Conservation (phyloP, 2,329 filamentous ascomycete genomes). For the Cytospora piceae region DNA sequence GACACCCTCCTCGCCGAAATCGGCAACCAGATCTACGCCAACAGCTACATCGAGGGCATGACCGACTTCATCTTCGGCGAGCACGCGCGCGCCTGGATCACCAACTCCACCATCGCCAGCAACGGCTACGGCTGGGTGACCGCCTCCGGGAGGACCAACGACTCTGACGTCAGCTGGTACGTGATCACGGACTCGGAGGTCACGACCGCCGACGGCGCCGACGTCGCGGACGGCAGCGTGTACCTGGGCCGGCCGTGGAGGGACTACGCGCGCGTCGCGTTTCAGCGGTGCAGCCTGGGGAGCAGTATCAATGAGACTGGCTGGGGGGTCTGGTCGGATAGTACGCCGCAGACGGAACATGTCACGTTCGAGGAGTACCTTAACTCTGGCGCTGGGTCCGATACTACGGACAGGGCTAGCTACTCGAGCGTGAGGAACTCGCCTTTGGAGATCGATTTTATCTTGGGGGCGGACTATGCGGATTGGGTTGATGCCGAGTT, state of each 20-base stretch:
- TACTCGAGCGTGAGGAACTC: conserved; percentile 46
- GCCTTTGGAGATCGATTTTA: conserved; percentile 41
- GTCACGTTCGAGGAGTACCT: conserved; percentile 57
- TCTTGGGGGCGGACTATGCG: conserved; percentile 4
- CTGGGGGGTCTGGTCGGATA: conserved; percentile 54
- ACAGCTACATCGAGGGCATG: conserved; percentile 57
- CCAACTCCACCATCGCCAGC: conserved; percentile 52
- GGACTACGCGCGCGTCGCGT: conserved; percentile 51
- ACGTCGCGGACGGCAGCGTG: conserved; percentile 45
- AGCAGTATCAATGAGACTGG: conserved; percentile 54
- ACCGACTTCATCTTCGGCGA: conserved; percentile 65
- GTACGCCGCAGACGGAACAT: conserved; percentile 48
- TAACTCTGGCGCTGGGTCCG: conserved; percentile 54
- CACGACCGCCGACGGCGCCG: conserved; percentile 42
- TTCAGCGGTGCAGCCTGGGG: conserved; percentile 51
- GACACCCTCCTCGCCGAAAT: conserved; percentile 56
- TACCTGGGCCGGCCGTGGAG: conserved; percentile 59
- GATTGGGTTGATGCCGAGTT: conserved; percentile 19
- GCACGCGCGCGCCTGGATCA: conserved; percentile 56
- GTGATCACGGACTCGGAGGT: conserved; percentile 58
- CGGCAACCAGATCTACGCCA: conserved; percentile 58
- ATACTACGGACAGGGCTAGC: conserved; percentile 49
- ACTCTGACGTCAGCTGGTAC: conserved; percentile 50
- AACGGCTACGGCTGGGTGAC: conserved; percentile 51
- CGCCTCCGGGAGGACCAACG: conserved; percentile 45